Evolutionary conservation across 352 stramenopile genomes (phyloP), one percentile per base, ranked within the genome.

Genomic region (Phytopythium vexans): DNA sequence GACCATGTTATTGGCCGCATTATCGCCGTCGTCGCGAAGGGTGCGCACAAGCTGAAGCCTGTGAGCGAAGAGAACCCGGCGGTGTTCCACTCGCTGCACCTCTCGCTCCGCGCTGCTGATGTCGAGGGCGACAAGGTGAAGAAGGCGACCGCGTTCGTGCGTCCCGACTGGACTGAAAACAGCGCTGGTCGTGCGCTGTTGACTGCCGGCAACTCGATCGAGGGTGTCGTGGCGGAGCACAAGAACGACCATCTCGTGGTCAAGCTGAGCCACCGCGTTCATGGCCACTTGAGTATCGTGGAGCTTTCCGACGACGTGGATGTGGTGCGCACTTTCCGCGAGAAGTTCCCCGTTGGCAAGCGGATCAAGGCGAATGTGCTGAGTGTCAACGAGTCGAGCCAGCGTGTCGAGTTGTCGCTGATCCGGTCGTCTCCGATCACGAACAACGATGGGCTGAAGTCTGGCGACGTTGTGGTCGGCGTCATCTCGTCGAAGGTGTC

Each of bases 21-120:
- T 15, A 65, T 96, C 31, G 65, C 78, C 7, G 67, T 89, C 9
- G 52, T 83, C 0, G 64, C 77, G 21, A 94, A 94, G 64, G 86
- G 86, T 27, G 69, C 79, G 21, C 94, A 96, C 74, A 86, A 96
- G 66, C 77, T 84, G 41, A 92, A 94, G 62, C 73, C 84, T 37
- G 77, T 96, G 21, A 88, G 79, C 41, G 74, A 86, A 41, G 62
- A 60, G 2, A 96, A 96, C 63, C 73, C 79, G 0, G 77, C 77
- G 15, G 88, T 74, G 56, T 94, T 90, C 61, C 75, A 80, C 52
- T 67, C 72, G 9, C 45, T 96, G 14, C 75, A 86, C 48, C 44
- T 96, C 11, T 92, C 84, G 35, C 64, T 96, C 35, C 73, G 74
- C n/a, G 48, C 65, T 8, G 58, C 70, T 3, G 86, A 96, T 49